Evolutionary conservation across 345 rosid species (phyloP), one percentile per base, ranked within the genome.

Genomic region (Aurinia saxatilis): DNA sequence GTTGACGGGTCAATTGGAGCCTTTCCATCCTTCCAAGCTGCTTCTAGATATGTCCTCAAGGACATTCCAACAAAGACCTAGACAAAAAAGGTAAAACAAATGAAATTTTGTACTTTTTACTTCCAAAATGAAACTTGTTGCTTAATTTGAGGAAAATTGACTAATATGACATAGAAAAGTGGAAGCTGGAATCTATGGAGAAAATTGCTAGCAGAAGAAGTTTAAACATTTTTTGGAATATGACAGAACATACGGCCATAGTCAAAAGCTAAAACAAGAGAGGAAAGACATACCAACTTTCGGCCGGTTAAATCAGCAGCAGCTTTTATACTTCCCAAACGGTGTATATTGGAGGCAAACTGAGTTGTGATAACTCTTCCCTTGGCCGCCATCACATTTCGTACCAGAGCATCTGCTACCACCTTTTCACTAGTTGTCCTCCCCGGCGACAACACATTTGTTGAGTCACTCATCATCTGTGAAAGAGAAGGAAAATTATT

Each of bases 391-490:
- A 88, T 90, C 41, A 93, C 80, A 71, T 57, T 95, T 72, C 91
- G 85, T 70, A 75, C 70, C 49, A 93, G 65, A 61, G 99, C 78
- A 80, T 93, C 95, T 52, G 87, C 90, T 12, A 93, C 99, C 44
- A 79, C 81, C 29, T 78, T 77, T 75, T 93, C 97, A 45, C 99
- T 93, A 45, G 55, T 73, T 70, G 97, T 93, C 83, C 97, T 87
- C 69, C 99, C 99, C 51, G 97, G 96, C 35, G 99, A 85, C 66
- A 93, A 65, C 48, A 93, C 77, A 86, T 93, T 93, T 64, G 99
- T 93, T 12, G 99, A 93, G 76, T 93, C 99, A 47, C 97, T 93
- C 99, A 90, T 90, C 99, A 93, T 93, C 99, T 93, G 80, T 52
- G 33, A 21, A 55, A 48, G 35, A 44, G 21, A 53, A 18, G n/a